These are phyloP conservation scores for Lotmaria passim DNA, from an alignment of 208 protist genomes.

Conservation along the genomic window DNA sequence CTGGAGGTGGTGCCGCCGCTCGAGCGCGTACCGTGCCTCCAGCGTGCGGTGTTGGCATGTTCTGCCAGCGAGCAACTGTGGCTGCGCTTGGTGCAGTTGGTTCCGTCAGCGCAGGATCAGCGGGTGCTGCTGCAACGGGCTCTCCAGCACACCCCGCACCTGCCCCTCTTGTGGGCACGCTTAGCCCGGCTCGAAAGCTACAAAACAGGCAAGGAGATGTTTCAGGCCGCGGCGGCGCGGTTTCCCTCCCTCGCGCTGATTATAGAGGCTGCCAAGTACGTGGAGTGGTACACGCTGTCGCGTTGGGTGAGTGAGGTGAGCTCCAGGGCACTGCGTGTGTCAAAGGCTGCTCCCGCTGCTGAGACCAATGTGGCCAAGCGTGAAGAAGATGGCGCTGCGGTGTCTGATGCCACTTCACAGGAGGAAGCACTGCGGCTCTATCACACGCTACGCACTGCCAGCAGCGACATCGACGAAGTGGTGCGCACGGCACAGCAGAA, in stretches of 20 bases:
- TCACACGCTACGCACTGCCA: neutral
- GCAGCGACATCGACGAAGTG: constrained; percentile 29
- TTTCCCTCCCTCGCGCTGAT: constrained; percentile 72
- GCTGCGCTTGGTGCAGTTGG: constrained; percentile 60
- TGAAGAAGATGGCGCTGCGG: too few species aligned
- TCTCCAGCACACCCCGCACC: constrained; percentile 60
- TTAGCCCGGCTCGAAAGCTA: constrained; percentile 68
- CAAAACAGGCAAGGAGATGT: constrained; percentile 68
- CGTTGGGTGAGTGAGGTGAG: constrained; percentile 35
- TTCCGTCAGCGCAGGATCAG: constrained; percentile 57
- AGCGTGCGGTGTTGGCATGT: constrained; percentile 75
- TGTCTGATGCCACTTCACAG: neutral
- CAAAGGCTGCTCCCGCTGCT: too few species aligned
- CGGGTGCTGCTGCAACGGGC: constrained; percentile 61
- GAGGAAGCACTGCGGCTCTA: neutral
- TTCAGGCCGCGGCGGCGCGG: constrained; percentile 59
- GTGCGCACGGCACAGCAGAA: constrained; percentile 38
- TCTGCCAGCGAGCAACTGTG: constrained; percentile 75
- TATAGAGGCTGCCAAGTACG: constrained; percentile 82
- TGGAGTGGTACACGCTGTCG: constrained; percentile 55
- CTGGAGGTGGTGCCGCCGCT: constrained; percentile 56
- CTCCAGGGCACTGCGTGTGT: too few species aligned
- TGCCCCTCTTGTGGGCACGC: constrained; percentile 75
- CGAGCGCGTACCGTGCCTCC: constrained; percentile 57
- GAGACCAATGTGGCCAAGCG: too few species aligned